Base-by-base conservation (phyloP, 805 yeast genomes). In the Hanseniaspora nectarophila region DNA sequence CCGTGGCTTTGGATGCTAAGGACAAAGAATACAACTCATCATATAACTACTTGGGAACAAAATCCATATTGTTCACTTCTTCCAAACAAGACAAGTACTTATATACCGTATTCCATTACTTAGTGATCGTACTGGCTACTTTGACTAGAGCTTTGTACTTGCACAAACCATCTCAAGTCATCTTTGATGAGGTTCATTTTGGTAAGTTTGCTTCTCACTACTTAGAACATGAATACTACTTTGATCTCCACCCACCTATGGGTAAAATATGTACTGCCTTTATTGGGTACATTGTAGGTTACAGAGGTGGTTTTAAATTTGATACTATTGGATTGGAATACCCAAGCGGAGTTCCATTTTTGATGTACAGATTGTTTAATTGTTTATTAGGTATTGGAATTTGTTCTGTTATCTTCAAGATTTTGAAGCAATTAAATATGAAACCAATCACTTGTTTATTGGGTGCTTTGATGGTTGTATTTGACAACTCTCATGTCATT, bases 191-290 rank as follows among this genome's bases (percentile, higher is more conserved):
- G 63, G 92, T 83, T 20, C 94, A 85, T 65, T 85, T 85, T 61
- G 95, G 95, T 34, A 84, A 84, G 61, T 84, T 84, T 65, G 90
- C 90, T 7, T 77, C 87, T 1, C 82, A 84, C 67, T 90, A 90
- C 67, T 69, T 90, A 55, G 85, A 90, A 67, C 75, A 95, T 56
- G 83, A 95, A 0, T 92, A 85, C 67, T 92, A 87, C 67, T 92
- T 92, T 62, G 99, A 92, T 68, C 79, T 92, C 49, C 99, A 92
- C 69, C 99, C 99, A 9, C 99, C 99, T 21, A 86, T 92, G 67
- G 98, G 95, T 51, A 92, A 92, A 66, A 73, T 92, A 65, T 73
- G 89, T 58, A 86, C 90, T 67, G 97, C 97, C 0, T 74, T 81
- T 54, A 86, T 82, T 37, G 99, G 98, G 40, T 87, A 82, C 73